These are phyloP conservation scores for Solanum hybrid DNA, from an alignment of 305 asterid species.

Conservation along the genomic window DNA sequence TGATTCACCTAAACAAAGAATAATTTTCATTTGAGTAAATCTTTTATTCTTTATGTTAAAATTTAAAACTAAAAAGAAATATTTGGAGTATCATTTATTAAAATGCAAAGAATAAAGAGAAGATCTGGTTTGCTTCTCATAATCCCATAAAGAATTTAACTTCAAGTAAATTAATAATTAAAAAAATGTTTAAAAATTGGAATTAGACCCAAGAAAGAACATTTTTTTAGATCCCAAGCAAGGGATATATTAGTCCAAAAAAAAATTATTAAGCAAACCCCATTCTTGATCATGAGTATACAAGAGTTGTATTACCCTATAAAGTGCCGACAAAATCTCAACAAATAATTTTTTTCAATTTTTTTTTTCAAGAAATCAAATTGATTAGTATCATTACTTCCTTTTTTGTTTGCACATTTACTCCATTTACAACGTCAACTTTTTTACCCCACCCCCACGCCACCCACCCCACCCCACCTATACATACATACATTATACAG, in stretches of 20 bases:
- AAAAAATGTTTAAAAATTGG: neutral
- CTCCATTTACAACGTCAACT: neutral
- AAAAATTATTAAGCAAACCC: neutral
- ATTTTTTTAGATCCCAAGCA: slow-evolving; percentile 15
- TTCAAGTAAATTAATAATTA: neutral
- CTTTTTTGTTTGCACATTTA: neutral
- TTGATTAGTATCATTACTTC: neutral
- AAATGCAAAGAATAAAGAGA: neutral
- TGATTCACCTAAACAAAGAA: neutral
- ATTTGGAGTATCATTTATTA: neutral
- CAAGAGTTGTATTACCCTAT: slow-evolving; percentile 19
- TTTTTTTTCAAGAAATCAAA: slow-evolving; percentile 6
- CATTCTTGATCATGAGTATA: slow-evolving; percentile 19
- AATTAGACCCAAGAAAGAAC: slow-evolving; percentile 9
- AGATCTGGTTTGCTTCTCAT: neutral
- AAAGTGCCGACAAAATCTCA: slow-evolving; percentile 26
- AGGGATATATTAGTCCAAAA: slow-evolving; percentile 1
- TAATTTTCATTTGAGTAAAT: neutral
- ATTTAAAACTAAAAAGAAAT: neutral
- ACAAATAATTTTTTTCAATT: neutral
- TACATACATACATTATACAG: neutral
- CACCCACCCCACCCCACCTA: too few species aligned
- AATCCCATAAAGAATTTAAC: neutral
- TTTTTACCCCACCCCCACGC: neutral
- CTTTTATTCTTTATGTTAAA: neutral